Evolutionary conservation across 2,329 filamentous ascomycete genomes (phyloP), one percentile per base, ranked within the genome.

Genomic region (Monilinia fructigena): DNA sequence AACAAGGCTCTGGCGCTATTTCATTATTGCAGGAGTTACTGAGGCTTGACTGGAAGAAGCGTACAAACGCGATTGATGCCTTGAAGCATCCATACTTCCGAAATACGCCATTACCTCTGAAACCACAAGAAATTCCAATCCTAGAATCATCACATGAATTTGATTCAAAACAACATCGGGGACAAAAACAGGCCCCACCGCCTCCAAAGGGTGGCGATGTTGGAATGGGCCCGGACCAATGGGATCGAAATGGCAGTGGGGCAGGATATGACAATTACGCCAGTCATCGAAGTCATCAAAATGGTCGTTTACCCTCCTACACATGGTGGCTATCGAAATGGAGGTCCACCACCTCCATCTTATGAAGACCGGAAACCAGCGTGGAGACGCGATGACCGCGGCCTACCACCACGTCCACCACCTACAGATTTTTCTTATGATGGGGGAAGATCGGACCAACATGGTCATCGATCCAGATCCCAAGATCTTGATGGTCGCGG

Each of bases 71-170:
- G 0, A 90, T 96, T 35, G 95, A 99, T 78, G 95, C 95, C 1
- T 81, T 99, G 28, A 86, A 96, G 70, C 95, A 99, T 74, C 88
- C 92, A 0, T 99, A 97, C 78, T 98, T 99, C 80, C 89, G 86
- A 69, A 90, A 86, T 66, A 79, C 85, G 1, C 95, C 95, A 4
- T 81, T 90, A 5, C 95, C 95, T 11, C 88, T 93, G 50, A 85
- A 86, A 65, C 92, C 95, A 1, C 89, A 90, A 70, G 93, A 98
- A 61, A 85, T 99, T n/a, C 95, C 95, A 2, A 85, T 82, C 20
- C 98, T 97, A 74, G 92, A 96, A 75, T 94, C 97, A 74, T 97
- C 93, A 55, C 95, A 99, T 78, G 95, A 99, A 78, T 82, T 98
- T n/a, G 95, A 99, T 76, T 86, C 94, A 61, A 87, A 93, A 76